Evolutionary conservation across 148 eudicot genomes (phyloP).

Genomic region (Chenopodium formosanum): DNA sequence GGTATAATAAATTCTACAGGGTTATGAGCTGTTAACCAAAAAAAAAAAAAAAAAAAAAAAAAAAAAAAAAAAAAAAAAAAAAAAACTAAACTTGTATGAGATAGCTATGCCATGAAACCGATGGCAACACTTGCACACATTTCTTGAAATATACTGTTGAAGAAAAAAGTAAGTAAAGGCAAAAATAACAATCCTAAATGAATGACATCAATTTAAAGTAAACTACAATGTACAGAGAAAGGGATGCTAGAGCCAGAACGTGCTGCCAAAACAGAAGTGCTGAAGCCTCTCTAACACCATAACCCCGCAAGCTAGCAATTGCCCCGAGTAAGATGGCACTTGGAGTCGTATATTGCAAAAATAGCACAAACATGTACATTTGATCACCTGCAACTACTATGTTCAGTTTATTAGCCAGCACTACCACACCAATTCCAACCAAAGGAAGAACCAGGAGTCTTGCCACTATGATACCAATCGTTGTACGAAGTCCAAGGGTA

Average conservation of each 20-base stretch:
- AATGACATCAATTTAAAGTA: slow-evolving; percentile 46
- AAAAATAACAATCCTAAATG: slow-evolving; percentile 16
- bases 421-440: slow-evolving; percentile 50
- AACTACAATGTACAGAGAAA: slow-evolving; percentile 52
- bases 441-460: slow-evolving; percentile 60
- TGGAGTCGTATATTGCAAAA: slow-evolving; percentile 64
- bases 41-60: neutral
- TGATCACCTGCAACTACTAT: slow-evolving; percentile 45
- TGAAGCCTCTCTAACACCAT: slow-evolving; percentile 65
- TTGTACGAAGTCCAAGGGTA: slow-evolving; percentile 50
- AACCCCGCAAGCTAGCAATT: slow-evolving; percentile 65
- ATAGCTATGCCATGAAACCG: neutral
- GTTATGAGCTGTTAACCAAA: neutral
- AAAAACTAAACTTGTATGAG: neutral
- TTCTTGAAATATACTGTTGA: neutral
- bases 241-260: slow-evolving; percentile 52
- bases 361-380: slow-evolving; percentile 59
- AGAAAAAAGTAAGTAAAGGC: neutral
- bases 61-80: neutral
- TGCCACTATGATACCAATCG: slow-evolving; percentile 51
- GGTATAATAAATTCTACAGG: neutral
- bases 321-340: slow-evolving; percentile 76
- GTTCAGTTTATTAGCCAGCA: slow-evolving; percentile 48
- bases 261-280: slow-evolving; percentile 77
- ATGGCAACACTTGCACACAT: neutral